Conservation (phyloP, 306 rosid genomes). For the Cercis canadensis region DNA sequence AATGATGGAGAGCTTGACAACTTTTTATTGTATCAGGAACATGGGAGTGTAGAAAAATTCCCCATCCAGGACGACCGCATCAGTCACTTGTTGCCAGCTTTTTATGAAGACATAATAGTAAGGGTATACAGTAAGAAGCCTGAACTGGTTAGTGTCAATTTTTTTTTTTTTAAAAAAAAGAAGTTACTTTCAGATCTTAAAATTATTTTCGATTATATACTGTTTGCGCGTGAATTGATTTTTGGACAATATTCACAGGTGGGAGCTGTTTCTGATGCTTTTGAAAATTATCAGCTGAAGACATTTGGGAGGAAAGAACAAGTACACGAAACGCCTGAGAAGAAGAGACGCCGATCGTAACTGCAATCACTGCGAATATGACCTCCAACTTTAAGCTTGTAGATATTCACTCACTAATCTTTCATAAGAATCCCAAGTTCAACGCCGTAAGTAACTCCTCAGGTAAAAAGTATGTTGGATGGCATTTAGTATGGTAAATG, state of each 20-base stretch:
- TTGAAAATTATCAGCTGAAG: conserved; percentile 77
- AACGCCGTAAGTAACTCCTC: not conserved
- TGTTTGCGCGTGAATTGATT: conserved; percentile 25
- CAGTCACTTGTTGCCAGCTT: conserved; percentile 84
- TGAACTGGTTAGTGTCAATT: conserved; percentile 69
- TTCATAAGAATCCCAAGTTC: not conserved
- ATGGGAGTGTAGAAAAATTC: conserved; percentile 64
- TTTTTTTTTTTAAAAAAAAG: not conserved
- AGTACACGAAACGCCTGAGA: conserved; percentile 78
- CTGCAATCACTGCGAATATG: not conserved
- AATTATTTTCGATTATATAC: too few relatives aligned
- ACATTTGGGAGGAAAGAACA: conserved; percentile 73
- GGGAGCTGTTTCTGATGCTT: conserved; percentile 77
- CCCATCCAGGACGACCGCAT: conserved; percentile 58
- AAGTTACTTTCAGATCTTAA: not conserved
- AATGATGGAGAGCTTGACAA: too few relatives aligned
- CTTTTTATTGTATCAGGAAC: conserved; percentile 68
- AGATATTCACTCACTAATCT: not conserved
- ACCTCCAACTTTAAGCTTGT: not conserved
- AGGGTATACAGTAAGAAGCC: conserved; percentile 87
- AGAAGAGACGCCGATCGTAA: conserved; percentile 55
- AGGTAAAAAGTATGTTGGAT: too few relatives aligned
- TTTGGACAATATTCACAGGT: conserved; percentile 51
- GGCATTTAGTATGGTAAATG: too few relatives aligned
- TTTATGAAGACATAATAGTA: conserved; percentile 71